Percentiles rank a stretch among this genome's conserved stretches.
Evolutionary conservation across 1,139 yeast genomes (phyloP).

Genomic region (Candida albicans): DNA sequence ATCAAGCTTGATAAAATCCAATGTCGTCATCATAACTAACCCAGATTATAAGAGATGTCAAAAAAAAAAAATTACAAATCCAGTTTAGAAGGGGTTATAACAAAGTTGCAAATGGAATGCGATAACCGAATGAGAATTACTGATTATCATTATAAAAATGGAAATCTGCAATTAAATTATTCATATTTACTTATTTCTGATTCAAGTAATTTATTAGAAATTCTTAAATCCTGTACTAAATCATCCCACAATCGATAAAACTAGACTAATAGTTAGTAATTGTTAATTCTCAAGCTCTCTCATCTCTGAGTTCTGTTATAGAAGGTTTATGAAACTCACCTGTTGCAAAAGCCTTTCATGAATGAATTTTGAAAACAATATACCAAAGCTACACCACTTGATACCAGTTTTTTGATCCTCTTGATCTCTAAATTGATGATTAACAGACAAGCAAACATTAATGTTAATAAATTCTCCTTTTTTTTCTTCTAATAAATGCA

Average conservation of each 20-base stretch:
- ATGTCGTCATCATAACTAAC: no score
- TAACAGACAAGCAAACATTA: not conserved
- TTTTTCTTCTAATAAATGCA: not conserved
- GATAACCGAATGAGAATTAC: constrained; percentile 3
- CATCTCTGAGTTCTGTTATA: no score
- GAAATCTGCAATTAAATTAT: not conserved
- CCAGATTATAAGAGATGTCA: no score
- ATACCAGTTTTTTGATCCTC: constrained; percentile 6
- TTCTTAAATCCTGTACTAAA: constrained; percentile 9
- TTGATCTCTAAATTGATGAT: constrained; percentile 7
- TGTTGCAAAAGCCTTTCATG: constrained; percentile 14
- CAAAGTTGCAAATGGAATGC: not conserved
- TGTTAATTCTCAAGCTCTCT: not conserved
- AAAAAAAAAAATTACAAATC: not conserved
- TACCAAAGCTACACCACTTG: constrained; percentile 11
- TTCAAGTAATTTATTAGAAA: constrained; percentile 7
- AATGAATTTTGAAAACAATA: constrained; percentile 12
- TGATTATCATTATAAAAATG: not conserved
- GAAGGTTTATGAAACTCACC: constrained; percentile 7
- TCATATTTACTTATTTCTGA: constrained; percentile 6
- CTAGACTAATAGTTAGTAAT: constrained; percentile 10
- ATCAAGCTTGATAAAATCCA: no score
- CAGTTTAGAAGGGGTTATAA: not conserved
- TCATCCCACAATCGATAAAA: constrained; percentile 11
- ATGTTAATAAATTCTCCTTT: constrained; percentile 6